phyloP scores from a whole-genome alignment of 1,139 yeast species.

The Kurtzmaniella quercitrusa region DNA sequence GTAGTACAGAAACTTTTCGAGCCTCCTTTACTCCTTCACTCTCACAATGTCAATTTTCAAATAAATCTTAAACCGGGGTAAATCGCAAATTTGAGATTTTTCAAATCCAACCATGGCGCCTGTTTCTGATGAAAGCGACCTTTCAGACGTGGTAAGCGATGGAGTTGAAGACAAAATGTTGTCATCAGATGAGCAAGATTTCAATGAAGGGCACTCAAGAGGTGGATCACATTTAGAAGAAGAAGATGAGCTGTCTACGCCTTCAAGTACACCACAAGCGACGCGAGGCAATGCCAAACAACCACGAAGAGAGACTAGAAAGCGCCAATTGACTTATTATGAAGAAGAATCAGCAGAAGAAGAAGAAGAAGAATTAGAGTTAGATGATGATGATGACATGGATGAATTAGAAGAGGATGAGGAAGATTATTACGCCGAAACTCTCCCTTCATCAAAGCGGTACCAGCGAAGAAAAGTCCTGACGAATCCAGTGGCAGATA shows the following conservation, averaged over 20 bases:
- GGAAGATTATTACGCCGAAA: slow-evolving; percentile 4
- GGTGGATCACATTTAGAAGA: slow-evolving; percentile 13
- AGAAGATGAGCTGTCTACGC: slow-evolving; percentile 14
- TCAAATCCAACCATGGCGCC: not conserved
- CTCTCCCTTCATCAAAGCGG: not conserved
- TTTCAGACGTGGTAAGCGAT: slow-evolving; percentile 6
- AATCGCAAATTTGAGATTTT: no score
- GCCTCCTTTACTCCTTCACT: no score
- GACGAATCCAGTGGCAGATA: slow-evolving; percentile 10
- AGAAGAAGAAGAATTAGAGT: slow-evolving; percentile 25
- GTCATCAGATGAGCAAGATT: slow-evolving; percentile 5
- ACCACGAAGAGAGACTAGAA: slow-evolving; percentile 21
- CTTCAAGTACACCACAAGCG: not conserved
- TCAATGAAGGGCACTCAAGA: slow-evolving; percentile 5
- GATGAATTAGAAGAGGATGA: slow-evolving; percentile 9
- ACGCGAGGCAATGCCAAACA: not conserved
- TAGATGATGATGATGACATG: slow-evolving; percentile 13
- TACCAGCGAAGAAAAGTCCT: not conserved
- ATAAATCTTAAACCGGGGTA: no score
- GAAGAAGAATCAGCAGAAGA: slow-evolving; percentile 27
- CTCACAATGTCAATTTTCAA: no score
- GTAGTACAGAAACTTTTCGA: no score
- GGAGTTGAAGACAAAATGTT: slow-evolving; percentile 7
- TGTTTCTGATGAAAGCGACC: slow-evolving; percentile 10
- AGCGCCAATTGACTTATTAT: slow-evolving; percentile 30